Conservation (phyloP, 169 alveolate species). For the Theileria parva region DNA sequence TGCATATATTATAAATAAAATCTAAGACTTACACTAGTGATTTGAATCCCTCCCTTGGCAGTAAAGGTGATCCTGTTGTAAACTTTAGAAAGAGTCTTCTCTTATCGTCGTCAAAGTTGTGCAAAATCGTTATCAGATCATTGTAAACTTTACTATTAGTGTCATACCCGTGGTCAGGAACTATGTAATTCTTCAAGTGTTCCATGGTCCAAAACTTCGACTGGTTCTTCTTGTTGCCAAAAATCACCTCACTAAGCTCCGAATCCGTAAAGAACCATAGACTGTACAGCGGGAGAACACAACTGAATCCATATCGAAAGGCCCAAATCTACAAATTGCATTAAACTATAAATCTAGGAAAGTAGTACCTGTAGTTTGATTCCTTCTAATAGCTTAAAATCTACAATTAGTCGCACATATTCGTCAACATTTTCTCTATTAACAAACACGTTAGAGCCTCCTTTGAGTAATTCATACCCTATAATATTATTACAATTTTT, state of each 20-base stretch:
- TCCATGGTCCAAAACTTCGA: slow-evolving; percentile 68
- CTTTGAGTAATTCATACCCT: slow-evolving; percentile 62
- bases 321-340: slow-evolving; percentile 55
- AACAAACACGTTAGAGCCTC: slow-evolving; percentile 60
- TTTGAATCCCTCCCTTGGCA: slow-evolving; percentile 92
- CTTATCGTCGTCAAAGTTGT: slow-evolving; percentile 72
- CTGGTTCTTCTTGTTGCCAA: slow-evolving; percentile 63
- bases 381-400: slow-evolving; percentile 68
- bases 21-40: slow-evolving; percentile 85
- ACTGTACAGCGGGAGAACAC: slow-evolving; percentile 66
- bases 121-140: slow-evolving; percentile 72
- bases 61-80: slow-evolving; percentile 91
- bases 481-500: slow-evolving; percentile 43
- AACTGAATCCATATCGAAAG: slow-evolving; percentile 74
- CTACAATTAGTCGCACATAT: slow-evolving; percentile 58
- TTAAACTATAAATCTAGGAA: not conserved
- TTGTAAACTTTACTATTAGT: slow-evolving; percentile 49
- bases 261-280: slow-evolving; percentile 67
- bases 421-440: slow-evolving; percentile 60
- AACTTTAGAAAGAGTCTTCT: slow-evolving; percentile 82
- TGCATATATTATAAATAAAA: slow-evolving; percentile 56
- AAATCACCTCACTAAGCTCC: slow-evolving; percentile 65
- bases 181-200: slow-evolving; percentile 77
- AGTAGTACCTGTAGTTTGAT: slow-evolving; percentile 53
- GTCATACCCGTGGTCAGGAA: slow-evolving; percentile 89